Evolutionary conservation across 2,329 filamentous ascomycete genomes (phyloP).

Genomic region (Fonsecaea multimorphosa): DNA sequence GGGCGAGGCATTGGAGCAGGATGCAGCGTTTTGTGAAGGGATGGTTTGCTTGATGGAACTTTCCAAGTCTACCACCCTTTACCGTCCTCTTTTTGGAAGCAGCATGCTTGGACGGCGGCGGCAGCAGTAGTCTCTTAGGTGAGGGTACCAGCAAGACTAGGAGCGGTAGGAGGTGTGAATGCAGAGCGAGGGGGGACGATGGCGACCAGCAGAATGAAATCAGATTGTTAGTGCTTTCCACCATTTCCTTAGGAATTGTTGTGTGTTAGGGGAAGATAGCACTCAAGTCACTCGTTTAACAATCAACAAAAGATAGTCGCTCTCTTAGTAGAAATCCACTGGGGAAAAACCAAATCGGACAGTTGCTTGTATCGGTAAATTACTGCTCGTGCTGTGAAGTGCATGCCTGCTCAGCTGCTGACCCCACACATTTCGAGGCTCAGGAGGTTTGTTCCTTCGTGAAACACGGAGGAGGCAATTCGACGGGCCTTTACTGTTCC

Average conservation of each 20-base stretch:
- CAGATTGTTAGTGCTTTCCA: neutral
- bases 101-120: constrained; percentile 2
- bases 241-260: neutral
- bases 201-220: neutral
- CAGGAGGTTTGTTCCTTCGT: constrained; percentile 1
- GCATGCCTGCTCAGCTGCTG: neutral
- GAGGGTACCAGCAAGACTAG: neutral
- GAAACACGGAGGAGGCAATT: neutral
- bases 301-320: neutral
- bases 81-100: neutral
- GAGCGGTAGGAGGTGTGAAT: neutral
- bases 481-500: neutral
- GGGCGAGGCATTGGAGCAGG: neutral
- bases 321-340: neutral
- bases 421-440: neutral
- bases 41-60: neutral
- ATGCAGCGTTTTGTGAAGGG: neutral
- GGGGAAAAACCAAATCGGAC: too few species aligned
- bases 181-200: neutral
- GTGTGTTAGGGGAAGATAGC: neutral
- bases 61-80: neutral
- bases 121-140: neutral
- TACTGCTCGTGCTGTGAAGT: too few species aligned
- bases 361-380: neutral
- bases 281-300: constrained; percentile 5